phyloP scores from a whole-genome alignment of 2,329 filamentous ascomycete species.

The Aspergillus clavatus region DNA sequence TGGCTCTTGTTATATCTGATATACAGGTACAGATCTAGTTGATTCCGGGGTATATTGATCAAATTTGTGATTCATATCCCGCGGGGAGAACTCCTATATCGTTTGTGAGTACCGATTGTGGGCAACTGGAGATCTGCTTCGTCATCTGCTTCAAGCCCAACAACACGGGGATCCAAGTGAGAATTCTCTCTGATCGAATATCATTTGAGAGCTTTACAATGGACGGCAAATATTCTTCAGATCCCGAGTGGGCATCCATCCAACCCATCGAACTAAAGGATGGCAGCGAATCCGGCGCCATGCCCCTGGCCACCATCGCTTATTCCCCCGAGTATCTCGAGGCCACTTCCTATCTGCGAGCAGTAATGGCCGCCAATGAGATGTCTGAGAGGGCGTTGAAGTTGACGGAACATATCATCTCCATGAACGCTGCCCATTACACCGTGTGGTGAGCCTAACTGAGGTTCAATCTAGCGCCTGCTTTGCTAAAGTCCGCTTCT shows the following conservation, averaged over 20 bases:
- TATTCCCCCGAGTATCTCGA: constrained; percentile 88
- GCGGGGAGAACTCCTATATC: background rate
- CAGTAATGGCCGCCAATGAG: constrained; percentile 86
- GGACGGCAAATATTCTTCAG: constrained; percentile 51
- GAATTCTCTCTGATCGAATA: too few species aligned
- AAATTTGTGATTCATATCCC: too few species aligned
- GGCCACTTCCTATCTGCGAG: constrained; percentile 87
- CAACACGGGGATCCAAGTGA: background rate
- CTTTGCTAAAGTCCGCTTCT: background rate
- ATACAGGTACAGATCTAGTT: too few species aligned
- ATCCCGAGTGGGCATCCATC: constrained; percentile 79
- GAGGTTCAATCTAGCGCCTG: too few species aligned
- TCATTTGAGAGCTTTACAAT: constrained; percentile 14
- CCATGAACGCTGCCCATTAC: constrained; percentile 93
- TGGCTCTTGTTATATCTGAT: too few species aligned
- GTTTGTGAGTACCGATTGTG: too few species aligned
- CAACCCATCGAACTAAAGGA: constrained; percentile 78
- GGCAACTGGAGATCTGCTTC: background rate
- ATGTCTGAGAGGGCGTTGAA: constrained; percentile 70
- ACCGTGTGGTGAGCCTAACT: constrained; percentile 71
- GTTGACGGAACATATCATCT: constrained; percentile 85
- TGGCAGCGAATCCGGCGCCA: constrained; percentile 48
- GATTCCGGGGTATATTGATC: too few species aligned
- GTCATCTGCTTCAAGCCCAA: background rate
- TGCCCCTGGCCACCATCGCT: constrained; percentile 85